A percentile compares a stretch with the other conserved stretches of the same genome.
phyloP scores from a whole-genome alignment of 345 rosid genomes.

The Adansonia digitata region DNA sequence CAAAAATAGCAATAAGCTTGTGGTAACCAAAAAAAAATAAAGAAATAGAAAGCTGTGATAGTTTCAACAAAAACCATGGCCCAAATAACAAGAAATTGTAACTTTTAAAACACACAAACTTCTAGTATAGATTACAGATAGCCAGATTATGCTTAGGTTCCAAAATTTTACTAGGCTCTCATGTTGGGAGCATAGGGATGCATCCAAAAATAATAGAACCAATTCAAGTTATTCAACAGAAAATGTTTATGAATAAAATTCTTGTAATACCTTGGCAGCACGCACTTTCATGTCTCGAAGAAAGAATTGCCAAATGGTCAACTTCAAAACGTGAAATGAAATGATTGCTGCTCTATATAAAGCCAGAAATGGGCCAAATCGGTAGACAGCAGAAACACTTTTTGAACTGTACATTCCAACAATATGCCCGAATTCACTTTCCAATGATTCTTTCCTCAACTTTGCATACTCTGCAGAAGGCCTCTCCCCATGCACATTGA shows the following conservation, averaged over 20 bases:
- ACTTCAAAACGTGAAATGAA: constrained; percentile 67
- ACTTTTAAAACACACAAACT: neutral
- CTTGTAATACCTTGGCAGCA: constrained; percentile 56
- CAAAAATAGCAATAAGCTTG: constrained; percentile 3
- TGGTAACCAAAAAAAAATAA: neutral
- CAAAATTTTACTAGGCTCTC: neutral
- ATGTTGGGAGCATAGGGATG: neutral
- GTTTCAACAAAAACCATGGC: neutral
- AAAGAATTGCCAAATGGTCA: constrained; percentile 68
- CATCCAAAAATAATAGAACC: neutral
- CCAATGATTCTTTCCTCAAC: constrained; percentile 86
- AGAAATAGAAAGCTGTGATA: neutral
- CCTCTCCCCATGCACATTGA: constrained; percentile 78
- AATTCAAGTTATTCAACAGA: neutral
- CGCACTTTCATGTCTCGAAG: constrained; percentile 63
- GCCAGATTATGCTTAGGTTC: neutral
- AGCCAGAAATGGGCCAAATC: constrained; percentile 81
- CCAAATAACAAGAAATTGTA: neutral
- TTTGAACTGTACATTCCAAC: constrained; percentile 64
- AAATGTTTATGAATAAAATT: neutral
- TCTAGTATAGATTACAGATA: neutral
- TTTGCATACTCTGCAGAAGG: constrained; percentile 88
- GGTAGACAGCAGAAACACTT: constrained; percentile 52
- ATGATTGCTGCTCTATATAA: constrained; percentile 87
- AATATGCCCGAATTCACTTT: constrained; percentile 74